phyloP scores from a whole-genome alignment of 2,329 filamentous ascomycete genomes.

The Metarhizium brunneum region DNA sequence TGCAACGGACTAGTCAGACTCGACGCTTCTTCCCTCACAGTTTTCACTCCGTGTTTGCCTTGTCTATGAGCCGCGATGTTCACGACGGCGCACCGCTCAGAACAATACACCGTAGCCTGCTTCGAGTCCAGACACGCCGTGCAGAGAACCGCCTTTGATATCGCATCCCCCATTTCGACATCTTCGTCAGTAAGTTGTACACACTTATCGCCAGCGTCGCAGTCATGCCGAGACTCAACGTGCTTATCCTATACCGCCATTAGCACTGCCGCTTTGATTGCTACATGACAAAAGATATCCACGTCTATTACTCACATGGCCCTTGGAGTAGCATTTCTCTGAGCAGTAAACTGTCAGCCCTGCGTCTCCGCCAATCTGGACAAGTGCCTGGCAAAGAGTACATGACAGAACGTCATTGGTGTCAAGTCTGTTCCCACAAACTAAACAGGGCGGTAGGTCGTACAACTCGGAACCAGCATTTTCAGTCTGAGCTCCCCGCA shows the following conservation, averaged over 20 bases:
- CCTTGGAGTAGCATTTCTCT: slow-evolving; percentile 28
- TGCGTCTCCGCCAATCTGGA: slow-evolving; percentile 24
- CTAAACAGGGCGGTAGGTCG: slow-evolving; percentile 28
- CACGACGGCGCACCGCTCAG: slow-evolving; percentile 28
- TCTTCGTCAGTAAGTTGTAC: slow-evolving; percentile 30
- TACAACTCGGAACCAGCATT: slow-evolving; percentile 24
- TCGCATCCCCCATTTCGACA: slow-evolving; percentile 26
- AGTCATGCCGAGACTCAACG: slow-evolving; percentile 28
- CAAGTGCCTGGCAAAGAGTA: slow-evolving; percentile 34
- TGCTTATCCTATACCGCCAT: slow-evolving; percentile 27
- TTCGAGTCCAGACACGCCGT: slow-evolving; percentile 30
- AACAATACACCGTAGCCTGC: slow-evolving; percentile 31
- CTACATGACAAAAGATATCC: background rate
- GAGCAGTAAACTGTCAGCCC: slow-evolving; percentile 36
- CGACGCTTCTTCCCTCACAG: slow-evolving; percentile 13
- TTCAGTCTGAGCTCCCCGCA: slow-evolving; percentile 18
- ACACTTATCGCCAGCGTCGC: slow-evolving; percentile 31
- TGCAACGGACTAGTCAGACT: slow-evolving; percentile 14
- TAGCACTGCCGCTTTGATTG: slow-evolving; percentile 10
- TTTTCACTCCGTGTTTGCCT: slow-evolving; percentile 19
- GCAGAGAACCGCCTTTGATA: slow-evolving; percentile 26
- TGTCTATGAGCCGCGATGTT: slow-evolving; percentile 33
- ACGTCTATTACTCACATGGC: slow-evolving; percentile 26
- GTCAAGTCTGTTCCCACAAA: slow-evolving; percentile 26
- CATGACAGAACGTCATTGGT: slow-evolving; percentile 31